Evolutionary conservation across 2,329 filamentous ascomycete species (phyloP).

Genomic region (Penicillium sp.): DNA sequence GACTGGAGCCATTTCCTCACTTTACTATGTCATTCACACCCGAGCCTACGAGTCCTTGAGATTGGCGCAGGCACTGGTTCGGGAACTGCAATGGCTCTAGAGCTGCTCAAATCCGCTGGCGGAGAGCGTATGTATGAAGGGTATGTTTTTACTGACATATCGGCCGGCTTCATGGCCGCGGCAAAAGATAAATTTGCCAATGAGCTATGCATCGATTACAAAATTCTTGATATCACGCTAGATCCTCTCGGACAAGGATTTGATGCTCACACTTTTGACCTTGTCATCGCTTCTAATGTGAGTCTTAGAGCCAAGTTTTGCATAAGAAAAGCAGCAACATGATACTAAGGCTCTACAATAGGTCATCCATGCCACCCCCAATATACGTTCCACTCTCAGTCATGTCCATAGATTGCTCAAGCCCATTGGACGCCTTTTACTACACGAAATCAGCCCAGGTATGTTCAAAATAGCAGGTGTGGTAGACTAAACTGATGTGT

Average conservation of each 20-base stretch:
- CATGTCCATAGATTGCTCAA: constrained; percentile 27
- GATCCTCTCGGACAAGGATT: constrained; percentile 9
- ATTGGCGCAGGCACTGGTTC: constrained; percentile 15
- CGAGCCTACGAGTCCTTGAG: constrained; percentile 10
- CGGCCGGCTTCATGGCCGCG: constrained; percentile 4
- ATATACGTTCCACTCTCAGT: constrained; percentile 20
- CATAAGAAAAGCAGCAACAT: not conserved
- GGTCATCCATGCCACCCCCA: constrained; percentile 19
- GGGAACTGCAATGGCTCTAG: constrained; percentile 9
- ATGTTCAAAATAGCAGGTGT: not conserved
- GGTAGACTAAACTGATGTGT: not conserved
- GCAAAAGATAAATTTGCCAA: constrained; percentile 2
- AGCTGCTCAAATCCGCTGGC: constrained; percentile 1
- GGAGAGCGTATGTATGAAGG: constrained; percentile 5
- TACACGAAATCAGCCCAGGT: constrained; percentile 39
- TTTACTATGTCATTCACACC: constrained; percentile 3
- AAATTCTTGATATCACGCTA: constrained; percentile 6
- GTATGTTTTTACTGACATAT: constrained; percentile 21
- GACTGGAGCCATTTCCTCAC: constrained; percentile 1
- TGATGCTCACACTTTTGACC: constrained; percentile 1
- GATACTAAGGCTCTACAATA: not conserved
- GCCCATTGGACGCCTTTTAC: constrained; percentile 47
- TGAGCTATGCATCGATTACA: constrained; percentile 2
- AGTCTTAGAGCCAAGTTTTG: not conserved
- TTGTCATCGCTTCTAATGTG: constrained; percentile 13